Conservation (phyloP, 139 green algal genomes). For the Yamagishiella unicocca region DNA sequence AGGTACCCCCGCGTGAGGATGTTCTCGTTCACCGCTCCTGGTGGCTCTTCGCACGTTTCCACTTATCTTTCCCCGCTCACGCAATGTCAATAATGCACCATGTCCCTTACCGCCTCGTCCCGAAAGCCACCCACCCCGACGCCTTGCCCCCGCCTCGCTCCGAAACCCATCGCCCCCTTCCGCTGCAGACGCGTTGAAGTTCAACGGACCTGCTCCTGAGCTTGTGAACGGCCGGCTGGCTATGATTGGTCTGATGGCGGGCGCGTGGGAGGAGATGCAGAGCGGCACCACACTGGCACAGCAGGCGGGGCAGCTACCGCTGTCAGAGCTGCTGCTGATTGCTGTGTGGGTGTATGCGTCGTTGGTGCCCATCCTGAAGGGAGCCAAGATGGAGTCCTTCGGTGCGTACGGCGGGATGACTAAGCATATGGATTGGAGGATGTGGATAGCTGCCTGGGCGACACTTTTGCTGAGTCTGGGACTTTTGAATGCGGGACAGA, state of each 20-base stretch:
- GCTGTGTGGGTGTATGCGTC: constrained; percentile 69
- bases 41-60: too few relatives aligned
- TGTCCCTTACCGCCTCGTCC: too few relatives aligned
- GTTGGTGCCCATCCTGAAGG: constrained; percentile 81
- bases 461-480: too few relatives aligned
- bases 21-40: too few relatives aligned
- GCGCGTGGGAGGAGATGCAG: constrained; percentile 64
- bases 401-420: constrained; percentile 41
- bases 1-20: too few relatives aligned
- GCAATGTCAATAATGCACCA: too few relatives aligned
- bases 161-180: neutral
- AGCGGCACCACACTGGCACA: constrained; percentile 65
- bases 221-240: constrained; percentile 84
- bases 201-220: constrained; percentile 81
- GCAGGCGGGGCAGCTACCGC: constrained; percentile 54
- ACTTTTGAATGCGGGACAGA: too few relatives aligned
- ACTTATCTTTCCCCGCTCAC: too few relatives aligned
- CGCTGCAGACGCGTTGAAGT: constrained; percentile 70
- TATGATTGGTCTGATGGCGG: constrained; percentile 83
- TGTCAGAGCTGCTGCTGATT: constrained; percentile 23
- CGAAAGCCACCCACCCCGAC: too few relatives aligned
- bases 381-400: constrained; percentile 82
- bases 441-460: too few relatives aligned
- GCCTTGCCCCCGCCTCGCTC: too few relatives aligned
- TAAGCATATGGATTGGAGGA: neutral